phyloP scores from a whole-genome alignment of 1,284 basidiomycete species.

The Ceratobasidium sp. region DNA sequence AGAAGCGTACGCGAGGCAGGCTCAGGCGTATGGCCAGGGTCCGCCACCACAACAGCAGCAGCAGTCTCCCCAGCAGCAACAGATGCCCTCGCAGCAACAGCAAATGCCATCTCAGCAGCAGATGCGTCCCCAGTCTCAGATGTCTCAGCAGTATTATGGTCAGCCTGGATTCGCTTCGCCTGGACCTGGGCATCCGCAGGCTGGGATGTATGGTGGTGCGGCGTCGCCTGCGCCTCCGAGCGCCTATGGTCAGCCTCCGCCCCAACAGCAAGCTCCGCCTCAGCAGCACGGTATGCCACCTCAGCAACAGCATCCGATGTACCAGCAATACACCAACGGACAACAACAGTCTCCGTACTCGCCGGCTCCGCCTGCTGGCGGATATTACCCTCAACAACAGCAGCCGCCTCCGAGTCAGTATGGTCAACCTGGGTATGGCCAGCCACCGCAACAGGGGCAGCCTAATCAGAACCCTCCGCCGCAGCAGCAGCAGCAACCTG shows the following conservation, averaged over 20 bases:
- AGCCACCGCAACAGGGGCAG: conserved; percentile 49
- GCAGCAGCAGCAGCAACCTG: conserved; percentile 40
- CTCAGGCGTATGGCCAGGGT: conserved; percentile 51
- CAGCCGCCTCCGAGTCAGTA: conserved; percentile 47
- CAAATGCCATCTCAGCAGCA: conserved; percentile 53
- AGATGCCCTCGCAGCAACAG: conserved; percentile 51
- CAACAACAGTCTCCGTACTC: conserved; percentile 49
- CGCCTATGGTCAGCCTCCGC: conserved; percentile 51
- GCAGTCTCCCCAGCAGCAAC: conserved; percentile 48
- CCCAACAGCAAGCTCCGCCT: conserved; percentile 57
- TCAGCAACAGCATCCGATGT: conserved; percentile 43
- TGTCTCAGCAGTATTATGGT: conserved; percentile 31
- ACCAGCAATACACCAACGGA: conserved; percentile 51
- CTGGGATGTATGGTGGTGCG: conserved; percentile 39
- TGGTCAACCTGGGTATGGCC: conserved; percentile 48
- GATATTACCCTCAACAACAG: conserved; percentile 50
- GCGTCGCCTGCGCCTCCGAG: conserved; percentile 47
- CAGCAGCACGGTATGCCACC: conserved; percentile 23
- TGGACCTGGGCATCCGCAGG: conserved; percentile 52
- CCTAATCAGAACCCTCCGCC: conserved; percentile 34
- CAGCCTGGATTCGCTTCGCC: conserved; percentile 38
- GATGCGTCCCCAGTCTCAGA: conserved; percentile 36
- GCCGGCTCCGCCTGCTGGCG: conserved; percentile 51
- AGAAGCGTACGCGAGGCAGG: conserved; percentile 59
- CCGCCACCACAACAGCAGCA: conserved; percentile 52